A percentile compares a stretch with the other conserved stretches of the same genome.
These are phyloP conservation scores for Claviceps capensis DNA, from an alignment of 2,329 filamentous ascomycete genomes.

Conservation along the genomic window DNA sequence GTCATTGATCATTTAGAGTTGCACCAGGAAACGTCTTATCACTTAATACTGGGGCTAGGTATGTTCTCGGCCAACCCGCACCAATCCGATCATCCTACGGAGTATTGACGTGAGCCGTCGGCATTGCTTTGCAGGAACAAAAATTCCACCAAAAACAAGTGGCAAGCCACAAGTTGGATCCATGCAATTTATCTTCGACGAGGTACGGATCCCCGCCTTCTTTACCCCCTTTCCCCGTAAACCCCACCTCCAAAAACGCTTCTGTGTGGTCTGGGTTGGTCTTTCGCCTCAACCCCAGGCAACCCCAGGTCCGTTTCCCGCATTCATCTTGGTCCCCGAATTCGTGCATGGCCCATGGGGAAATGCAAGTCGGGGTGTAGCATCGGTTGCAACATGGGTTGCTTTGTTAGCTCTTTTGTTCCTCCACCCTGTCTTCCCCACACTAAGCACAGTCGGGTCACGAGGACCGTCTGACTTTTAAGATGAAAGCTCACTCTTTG, in stretches of 20 bases:
- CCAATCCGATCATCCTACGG: background rate
- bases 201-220: background rate
- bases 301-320: conserved; percentile 1
- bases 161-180: background rate
- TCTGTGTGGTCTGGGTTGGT: background rate
- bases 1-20: background rate
- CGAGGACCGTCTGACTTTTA: background rate
- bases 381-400: background rate
- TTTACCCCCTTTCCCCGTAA: background rate
- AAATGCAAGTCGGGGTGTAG: background rate
- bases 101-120: background rate
- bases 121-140: background rate
- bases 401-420: background rate
- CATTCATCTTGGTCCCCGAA: background rate
- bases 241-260: background rate
- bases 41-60: background rate
- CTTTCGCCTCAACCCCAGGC: background rate
- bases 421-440: background rate
- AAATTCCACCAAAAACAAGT: background rate
- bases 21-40: background rate
- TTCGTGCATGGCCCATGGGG: conserved; percentile 2
- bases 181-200: background rate
- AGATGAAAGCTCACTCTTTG: background rate
- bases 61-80: background rate
- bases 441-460: background rate